These are phyloP conservation scores for Dalbergia cochinchinensis DNA, from an alignment of 306 rosid genomes.

Conservation along the genomic window DNA sequence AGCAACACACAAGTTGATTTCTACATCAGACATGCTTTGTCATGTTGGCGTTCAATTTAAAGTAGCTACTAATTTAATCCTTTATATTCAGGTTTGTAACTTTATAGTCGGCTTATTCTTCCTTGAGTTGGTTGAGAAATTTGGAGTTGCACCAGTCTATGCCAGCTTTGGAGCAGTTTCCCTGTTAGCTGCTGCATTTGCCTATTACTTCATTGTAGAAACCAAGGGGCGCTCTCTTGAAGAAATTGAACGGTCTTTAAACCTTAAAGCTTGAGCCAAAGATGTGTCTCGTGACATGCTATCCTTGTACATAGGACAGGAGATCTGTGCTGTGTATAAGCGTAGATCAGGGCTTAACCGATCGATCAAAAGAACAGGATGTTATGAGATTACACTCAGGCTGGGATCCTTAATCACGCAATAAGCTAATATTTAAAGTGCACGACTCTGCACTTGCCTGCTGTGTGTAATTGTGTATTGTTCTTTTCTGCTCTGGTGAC, in stretches of 20 bases:
- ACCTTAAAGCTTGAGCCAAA: conserved; percentile 54
- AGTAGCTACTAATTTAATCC: neutral
- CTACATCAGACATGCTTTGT: neutral
- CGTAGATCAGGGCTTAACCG: neutral
- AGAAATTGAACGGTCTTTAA: conserved; percentile 81
- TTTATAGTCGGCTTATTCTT: conserved; percentile 89
- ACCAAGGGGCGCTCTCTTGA: conserved; percentile 91
- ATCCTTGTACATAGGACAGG: no score
- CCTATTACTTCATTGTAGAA: conserved; percentile 72
- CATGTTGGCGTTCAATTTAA: neutral
- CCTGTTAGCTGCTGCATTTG: conserved; percentile 75
- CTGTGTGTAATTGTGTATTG: neutral
- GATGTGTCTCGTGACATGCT: neutral
- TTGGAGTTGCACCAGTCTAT: conserved; percentile 86
- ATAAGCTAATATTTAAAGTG: neutral
- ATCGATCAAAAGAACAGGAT: conserved; percentile 15
- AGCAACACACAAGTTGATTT: neutral
- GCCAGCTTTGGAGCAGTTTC: conserved; percentile 78
- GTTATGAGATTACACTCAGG: neutral
- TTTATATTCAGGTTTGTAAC: conserved; percentile 70
- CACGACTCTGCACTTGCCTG: conserved; percentile 14
- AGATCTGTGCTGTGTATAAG: neutral
- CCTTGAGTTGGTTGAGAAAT: conserved; percentile 81
- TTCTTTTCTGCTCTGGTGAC: no score
- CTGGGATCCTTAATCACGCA: conserved; percentile 3